phyloP scores from a whole-genome alignment of 1,139 yeast genomes.

The Casaregolazyma suthepensis region DNA sequence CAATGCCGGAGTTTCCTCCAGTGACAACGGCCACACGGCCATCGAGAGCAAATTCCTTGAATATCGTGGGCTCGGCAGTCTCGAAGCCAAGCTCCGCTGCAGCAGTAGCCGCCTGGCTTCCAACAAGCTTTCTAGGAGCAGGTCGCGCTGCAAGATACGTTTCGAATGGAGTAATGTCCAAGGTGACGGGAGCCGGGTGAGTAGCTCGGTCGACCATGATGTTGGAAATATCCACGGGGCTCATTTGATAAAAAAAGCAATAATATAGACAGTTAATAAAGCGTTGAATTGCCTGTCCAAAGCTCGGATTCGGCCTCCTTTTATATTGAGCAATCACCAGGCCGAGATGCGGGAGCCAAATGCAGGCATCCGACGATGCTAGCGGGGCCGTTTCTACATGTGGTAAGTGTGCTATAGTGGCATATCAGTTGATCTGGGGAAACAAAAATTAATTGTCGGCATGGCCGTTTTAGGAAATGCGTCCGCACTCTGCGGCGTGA shows the following conservation, averaged over 20 bases:
- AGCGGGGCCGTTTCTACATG: neutral
- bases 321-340: neutral
- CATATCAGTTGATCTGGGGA: neutral
- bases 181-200: neutral
- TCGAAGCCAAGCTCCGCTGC: slow-evolving; percentile 25
- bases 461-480: neutral
- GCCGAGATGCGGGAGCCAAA: neutral
- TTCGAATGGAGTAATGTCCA: slow-evolving; percentile 15
- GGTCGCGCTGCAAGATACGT: slow-evolving; percentile 20
- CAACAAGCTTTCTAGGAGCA: slow-evolving; percentile 26
- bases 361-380: neutral
- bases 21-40: slow-evolving; percentile 37
- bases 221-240: neutral
- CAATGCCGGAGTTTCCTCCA: slow-evolving; percentile 39
- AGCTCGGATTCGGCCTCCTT: neutral
- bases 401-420: neutral
- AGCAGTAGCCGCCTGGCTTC: slow-evolving; percentile 27
- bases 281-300: neutral
- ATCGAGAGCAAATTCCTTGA: slow-evolving; percentile 34
- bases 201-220: neutral
- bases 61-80: slow-evolving; percentile 22
- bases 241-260: neutral
- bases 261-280: neutral
- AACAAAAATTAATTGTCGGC: neutral
- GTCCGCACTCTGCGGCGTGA: neutral